phyloP scores from a whole-genome alignment of 2,329 filamentous ascomycete genomes.

The Helminthosporium solani region DNA sequence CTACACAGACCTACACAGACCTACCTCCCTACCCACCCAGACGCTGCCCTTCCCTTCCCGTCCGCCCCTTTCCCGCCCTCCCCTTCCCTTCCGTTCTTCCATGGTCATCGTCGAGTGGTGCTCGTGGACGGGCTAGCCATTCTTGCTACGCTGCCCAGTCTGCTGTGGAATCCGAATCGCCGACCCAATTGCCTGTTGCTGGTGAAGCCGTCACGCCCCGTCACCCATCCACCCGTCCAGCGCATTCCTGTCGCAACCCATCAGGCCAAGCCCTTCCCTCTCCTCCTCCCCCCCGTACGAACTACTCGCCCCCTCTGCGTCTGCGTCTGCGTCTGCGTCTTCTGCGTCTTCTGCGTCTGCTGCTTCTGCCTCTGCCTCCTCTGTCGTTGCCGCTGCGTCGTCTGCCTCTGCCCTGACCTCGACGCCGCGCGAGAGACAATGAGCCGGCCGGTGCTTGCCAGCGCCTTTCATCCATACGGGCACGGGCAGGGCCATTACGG shows the following conservation, averaged over 20 bases:
- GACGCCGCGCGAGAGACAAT: constrained; percentile 16
- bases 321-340: too few species aligned
- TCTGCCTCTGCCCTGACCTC: background rate
- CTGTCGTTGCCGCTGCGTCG: too few species aligned
- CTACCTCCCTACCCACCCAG: too few species aligned
- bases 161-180: constrained; percentile 31
- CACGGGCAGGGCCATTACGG: constrained; percentile 11
- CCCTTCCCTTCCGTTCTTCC: background rate
- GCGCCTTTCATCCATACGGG: constrained; percentile 23
- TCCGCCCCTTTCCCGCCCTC: too few species aligned
- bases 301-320: too few species aligned
- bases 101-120: constrained; percentile 21
- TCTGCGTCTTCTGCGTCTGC: too few species aligned
- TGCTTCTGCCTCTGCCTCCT: too few species aligned
- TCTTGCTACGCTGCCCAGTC: constrained; percentile 30
- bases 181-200: constrained; percentile 31
- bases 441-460: constrained; percentile 35
- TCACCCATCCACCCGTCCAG: constrained; percentile 13
- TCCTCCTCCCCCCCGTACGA: too few species aligned
- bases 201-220: constrained; percentile 23
- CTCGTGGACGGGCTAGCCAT: constrained; percentile 34
- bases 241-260: constrained; percentile 1
- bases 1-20: too few species aligned
- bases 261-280: too few species aligned
- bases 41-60: too few species aligned